Evolutionary conservation across 2,329 filamentous ascomycete species (phyloP).

Genomic region (Lecanicillium sp.): DNA sequence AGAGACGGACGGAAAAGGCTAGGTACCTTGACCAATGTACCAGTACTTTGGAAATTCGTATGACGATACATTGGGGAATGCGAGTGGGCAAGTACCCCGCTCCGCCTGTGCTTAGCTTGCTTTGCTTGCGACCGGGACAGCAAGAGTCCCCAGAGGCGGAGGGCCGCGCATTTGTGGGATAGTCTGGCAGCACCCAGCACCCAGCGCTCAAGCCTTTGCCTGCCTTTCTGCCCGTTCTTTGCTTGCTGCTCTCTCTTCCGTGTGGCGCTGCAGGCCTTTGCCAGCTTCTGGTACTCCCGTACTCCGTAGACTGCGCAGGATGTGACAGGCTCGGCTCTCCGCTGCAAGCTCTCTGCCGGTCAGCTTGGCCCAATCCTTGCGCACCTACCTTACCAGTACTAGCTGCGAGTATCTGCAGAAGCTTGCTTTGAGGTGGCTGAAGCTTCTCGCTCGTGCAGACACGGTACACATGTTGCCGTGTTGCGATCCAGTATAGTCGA

Average conservation of each 20-base stretch:
- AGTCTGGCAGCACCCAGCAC: slow-evolving; percentile 9
- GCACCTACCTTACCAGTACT: background rate
- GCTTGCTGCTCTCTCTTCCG: background rate
- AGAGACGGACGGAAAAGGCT: slow-evolving; percentile 10
- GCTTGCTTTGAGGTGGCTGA: slow-evolving; percentile 6
- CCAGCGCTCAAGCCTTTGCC: background rate
- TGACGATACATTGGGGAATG: slow-evolving; percentile 32
- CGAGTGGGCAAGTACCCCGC: slow-evolving; percentile 28
- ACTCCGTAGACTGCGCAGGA: too few relatives aligned
- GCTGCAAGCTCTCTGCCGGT: too few relatives aligned
- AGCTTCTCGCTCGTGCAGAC: background rate
- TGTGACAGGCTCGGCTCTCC: too few relatives aligned
- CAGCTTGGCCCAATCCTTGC: too few relatives aligned
- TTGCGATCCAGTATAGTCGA: too few relatives aligned
- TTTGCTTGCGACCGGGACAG: slow-evolving; percentile 7
- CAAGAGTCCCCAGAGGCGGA: background rate
- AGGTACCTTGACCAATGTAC: slow-evolving; percentile 26
- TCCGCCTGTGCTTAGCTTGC: slow-evolving; percentile 13
- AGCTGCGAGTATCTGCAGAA: background rate
- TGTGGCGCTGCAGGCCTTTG: too few relatives aligned
- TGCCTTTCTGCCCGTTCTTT: background rate
- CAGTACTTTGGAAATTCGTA: slow-evolving; percentile 28
- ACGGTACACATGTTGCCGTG: too few relatives aligned
- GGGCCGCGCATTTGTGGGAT: slow-evolving; percentile 4
- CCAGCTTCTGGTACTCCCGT: too few relatives aligned